These are phyloP conservation scores for Lagerstroemia speciosa DNA, from an alignment of 345 rosid species.

Conservation along the genomic window DNA sequence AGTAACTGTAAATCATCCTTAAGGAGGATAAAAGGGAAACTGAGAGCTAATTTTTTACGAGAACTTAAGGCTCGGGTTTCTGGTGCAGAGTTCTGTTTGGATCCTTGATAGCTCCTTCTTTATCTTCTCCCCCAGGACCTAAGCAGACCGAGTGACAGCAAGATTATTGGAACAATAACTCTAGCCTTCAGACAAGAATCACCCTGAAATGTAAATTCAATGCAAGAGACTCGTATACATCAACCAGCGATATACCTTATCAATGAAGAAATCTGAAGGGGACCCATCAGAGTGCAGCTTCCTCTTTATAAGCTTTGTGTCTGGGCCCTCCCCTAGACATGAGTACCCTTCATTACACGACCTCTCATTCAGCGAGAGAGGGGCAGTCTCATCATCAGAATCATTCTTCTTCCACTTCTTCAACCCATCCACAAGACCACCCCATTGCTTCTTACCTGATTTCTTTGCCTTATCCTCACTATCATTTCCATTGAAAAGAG, in stretches of 20 bases:
- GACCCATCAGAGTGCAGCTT: conserved; percentile 56
- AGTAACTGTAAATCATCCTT: not conserved
- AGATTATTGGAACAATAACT: not conserved
- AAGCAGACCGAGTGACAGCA: not conserved
- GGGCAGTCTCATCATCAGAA: conserved; percentile 55
- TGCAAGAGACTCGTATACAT: not conserved
- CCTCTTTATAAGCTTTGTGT: conserved; percentile 53
- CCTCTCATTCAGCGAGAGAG: conserved; percentile 46
- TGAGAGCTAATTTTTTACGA: conserved; percentile 32
- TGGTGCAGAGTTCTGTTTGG: conserved; percentile 49
- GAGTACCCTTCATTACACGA: conserved; percentile 32
- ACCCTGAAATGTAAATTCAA: no score
- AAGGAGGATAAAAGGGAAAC: not conserved
- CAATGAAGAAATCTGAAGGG: conserved; percentile 66
- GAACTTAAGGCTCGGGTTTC: conserved; percentile 46
- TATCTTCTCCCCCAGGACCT: conserved; percentile 67
- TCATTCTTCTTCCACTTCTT: conserved; percentile 57
- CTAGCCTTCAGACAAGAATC: not conserved
- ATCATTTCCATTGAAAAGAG: conserved; percentile 24
- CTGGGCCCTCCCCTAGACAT: conserved; percentile 51
- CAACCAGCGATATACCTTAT: conserved; percentile 31
- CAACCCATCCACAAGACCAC: conserved; percentile 38
- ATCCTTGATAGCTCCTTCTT: conserved; percentile 61
- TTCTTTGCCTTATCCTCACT: conserved; percentile 28
- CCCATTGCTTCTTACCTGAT: conserved; percentile 55